Percentiles rank a stretch among this genome's conserved stretches.
These are phyloP conservation scores for Puccinia hordei DNA, from an alignment of 1,284 basidiomycete genomes.

Conservation along the genomic window DNA sequence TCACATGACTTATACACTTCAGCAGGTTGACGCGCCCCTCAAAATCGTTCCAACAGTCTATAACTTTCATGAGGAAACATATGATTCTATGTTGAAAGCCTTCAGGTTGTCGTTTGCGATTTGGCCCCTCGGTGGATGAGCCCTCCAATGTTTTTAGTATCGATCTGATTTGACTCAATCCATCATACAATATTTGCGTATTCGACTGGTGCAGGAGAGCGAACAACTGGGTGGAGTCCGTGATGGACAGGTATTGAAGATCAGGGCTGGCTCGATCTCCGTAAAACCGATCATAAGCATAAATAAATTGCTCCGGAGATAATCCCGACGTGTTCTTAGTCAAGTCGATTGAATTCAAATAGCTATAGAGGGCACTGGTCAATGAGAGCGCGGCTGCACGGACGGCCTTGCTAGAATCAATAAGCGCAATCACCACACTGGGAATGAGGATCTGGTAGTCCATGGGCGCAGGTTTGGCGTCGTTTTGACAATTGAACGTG, in stretches of 20 bases:
- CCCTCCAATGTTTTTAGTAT: conserved; percentile 4
- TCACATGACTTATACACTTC: conserved; percentile 33
- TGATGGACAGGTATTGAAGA: conserved; percentile 40
- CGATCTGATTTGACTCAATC: conserved; percentile 16
- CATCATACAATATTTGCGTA: conserved; percentile 34
- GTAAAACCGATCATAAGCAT: conserved; percentile 49
- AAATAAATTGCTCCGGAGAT: conserved; percentile 33
- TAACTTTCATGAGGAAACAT: conserved; percentile 44
- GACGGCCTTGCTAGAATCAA: conserved; percentile 34
- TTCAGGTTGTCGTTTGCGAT: conserved; percentile 28
- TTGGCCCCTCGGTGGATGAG: conserved; percentile 11
- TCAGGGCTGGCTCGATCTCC: conserved; percentile 29
- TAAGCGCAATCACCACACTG: conserved; percentile 44
- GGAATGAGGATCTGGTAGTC: conserved; percentile 48
- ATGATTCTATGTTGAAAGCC: conserved; percentile 21
- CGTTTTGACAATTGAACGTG: background rate
- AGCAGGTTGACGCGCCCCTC: conserved; percentile 41
- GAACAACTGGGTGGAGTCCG: conserved; percentile 35
- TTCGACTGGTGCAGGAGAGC: conserved; percentile 4
- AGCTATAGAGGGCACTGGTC: conserved; percentile 10
- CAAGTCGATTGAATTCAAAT: conserved; percentile 14
- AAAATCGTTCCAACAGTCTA: conserved; percentile 47
- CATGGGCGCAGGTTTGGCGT: background rate
- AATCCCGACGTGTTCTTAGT: background rate
- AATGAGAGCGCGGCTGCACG: conserved; percentile 40